A percentile compares a stretch with the other conserved stretches of the same genome.
phyloP scores from a whole-genome alignment of 805 yeast species.

The Saccharomycopsis javanensis region DNA sequence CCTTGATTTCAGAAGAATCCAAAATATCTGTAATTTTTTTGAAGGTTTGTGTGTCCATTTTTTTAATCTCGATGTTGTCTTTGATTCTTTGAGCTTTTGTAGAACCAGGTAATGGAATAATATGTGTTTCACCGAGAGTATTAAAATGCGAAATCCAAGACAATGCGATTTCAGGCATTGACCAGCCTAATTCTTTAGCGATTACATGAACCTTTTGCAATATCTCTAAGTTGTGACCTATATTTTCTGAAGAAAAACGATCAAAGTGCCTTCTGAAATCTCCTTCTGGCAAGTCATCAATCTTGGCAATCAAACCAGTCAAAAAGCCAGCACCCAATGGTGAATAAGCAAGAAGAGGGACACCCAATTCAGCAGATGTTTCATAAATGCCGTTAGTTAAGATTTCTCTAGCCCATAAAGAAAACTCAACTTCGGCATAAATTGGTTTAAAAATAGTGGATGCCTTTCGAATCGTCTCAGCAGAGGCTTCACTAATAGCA shows the following conservation, averaged over 20 bases:
- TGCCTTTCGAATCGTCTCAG: slow-evolving; percentile 52
- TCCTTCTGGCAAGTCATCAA: slow-evolving; percentile 41
- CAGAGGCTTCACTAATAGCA: slow-evolving; percentile 66
- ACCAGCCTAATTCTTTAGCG: slow-evolving; percentile 37
- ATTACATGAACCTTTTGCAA: slow-evolving; percentile 39
- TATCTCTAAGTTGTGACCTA: slow-evolving; percentile 41
- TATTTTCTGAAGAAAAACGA: slow-evolving; percentile 50
- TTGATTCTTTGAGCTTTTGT: slow-evolving; percentile 48
- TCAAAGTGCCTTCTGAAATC: slow-evolving; percentile 46
- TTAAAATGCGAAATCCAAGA: slow-evolving; percentile 50
- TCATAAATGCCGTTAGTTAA: slow-evolving; percentile 53
- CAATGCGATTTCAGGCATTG: slow-evolving; percentile 60
- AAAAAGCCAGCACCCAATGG: slow-evolving; percentile 76
- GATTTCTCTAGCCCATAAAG: slow-evolving; percentile 58
- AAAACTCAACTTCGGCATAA: slow-evolving; percentile 71
- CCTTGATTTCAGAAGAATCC: slow-evolving; percentile 36
- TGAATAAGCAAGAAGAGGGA: slow-evolving; percentile 72
- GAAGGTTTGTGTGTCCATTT: slow-evolving; percentile 49
- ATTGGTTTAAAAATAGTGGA: slow-evolving; percentile 45
- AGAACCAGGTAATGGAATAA: slow-evolving; percentile 78
- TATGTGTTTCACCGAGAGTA: slow-evolving; percentile 20
- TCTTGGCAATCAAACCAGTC: slow-evolving; percentile 47
- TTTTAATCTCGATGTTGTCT: slow-evolving; percentile 44
- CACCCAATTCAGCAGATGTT: slow-evolving; percentile 43
- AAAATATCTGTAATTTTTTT: slow-evolving; percentile 40